Evolutionary conservation across 768 basidiomycete species (phyloP).

Genomic region (Lyophyllum shimeji): DNA sequence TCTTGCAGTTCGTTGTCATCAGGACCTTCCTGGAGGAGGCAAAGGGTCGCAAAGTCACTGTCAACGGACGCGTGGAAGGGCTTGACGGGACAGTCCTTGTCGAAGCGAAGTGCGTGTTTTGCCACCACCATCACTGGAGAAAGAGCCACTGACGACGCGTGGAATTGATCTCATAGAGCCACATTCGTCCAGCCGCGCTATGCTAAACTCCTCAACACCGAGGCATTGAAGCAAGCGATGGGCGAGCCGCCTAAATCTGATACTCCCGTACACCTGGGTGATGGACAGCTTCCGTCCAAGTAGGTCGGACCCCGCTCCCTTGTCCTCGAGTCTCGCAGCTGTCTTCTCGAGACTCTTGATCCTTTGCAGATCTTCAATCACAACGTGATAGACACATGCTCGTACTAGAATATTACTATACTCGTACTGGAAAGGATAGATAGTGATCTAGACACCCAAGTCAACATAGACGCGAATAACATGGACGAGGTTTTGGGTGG

Average conservation of each 20-base stretch:
- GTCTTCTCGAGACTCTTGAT: too few species aligned
- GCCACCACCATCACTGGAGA: constrained; percentile 1
- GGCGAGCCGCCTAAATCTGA: constrained; percentile 50
- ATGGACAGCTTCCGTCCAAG: constrained; percentile 28
- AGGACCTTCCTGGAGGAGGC: constrained; percentile 63
- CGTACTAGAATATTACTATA: neutral
- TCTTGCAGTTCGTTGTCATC: constrained; percentile 76
- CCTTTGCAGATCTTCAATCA: too few species aligned
- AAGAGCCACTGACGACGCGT: neutral
- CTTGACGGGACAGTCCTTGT: constrained; percentile 80
- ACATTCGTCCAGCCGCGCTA: constrained; percentile 90
- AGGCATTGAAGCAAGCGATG: constrained; percentile 59
- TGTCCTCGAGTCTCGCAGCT: too few species aligned
- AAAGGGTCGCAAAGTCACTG: constrained; percentile 77
- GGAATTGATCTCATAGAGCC: constrained; percentile 42
- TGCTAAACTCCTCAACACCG: constrained; percentile 69
- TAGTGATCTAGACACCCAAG: neutral
- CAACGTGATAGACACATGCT: too few species aligned
- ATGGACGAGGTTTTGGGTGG: neutral
- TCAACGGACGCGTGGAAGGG: constrained; percentile 73
- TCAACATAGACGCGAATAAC: neutral
- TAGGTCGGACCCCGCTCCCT: neutral
- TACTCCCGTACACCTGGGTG: constrained; percentile 37
- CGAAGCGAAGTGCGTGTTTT: constrained; percentile 68
- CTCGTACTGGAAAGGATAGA: neutral